Evolutionary conservation across 495 filamentous ascomycete genomes (phyloP).

Genomic region (Penicillium paradoxum): DNA sequence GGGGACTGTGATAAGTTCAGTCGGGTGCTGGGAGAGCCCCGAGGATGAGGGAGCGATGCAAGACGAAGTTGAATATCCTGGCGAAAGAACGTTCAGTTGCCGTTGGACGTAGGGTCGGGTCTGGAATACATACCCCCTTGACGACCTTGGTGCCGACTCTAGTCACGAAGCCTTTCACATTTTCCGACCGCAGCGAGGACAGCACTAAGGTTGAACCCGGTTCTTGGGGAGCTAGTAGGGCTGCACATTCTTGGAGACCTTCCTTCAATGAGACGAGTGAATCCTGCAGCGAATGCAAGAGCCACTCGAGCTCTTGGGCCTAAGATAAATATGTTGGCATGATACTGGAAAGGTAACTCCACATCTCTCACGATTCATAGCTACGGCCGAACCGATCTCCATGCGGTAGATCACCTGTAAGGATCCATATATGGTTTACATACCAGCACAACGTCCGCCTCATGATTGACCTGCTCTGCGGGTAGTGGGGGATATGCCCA

Average conservation of each 20-base stretch:
- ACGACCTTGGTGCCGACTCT: constrained; percentile 71
- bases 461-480: constrained; percentile 56
- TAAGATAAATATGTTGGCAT: constrained; percentile 29
- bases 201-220: constrained; percentile 81
- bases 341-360: constrained; percentile 21
- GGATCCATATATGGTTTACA: constrained; percentile 15
- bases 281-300: constrained; percentile 70
- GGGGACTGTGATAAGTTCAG: constrained; percentile 49
- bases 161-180: constrained; percentile 86
- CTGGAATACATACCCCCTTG: constrained; percentile 56
- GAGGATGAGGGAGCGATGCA: constrained; percentile 42
- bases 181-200: constrained; percentile 81
- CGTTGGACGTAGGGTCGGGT: background rate
- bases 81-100: background rate
- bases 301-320: constrained; percentile 82
- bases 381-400: constrained; percentile 23
- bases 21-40: constrained; percentile 45
- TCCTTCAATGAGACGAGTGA: constrained; percentile 71
- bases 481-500: constrained; percentile 71
- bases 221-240: constrained; percentile 75
- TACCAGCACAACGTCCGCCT: constrained; percentile 66
- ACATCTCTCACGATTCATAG: background rate
- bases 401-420: background rate
- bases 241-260: constrained; percentile 83
- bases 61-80: constrained; percentile 51